A percentile compares a stretch with the other conserved stretches of the same genome.
These are phyloP conservation scores for Trichophyton equinum DNA, from an alignment of 2,329 filamentous ascomycete genomes.

Conservation along the genomic window DNA sequence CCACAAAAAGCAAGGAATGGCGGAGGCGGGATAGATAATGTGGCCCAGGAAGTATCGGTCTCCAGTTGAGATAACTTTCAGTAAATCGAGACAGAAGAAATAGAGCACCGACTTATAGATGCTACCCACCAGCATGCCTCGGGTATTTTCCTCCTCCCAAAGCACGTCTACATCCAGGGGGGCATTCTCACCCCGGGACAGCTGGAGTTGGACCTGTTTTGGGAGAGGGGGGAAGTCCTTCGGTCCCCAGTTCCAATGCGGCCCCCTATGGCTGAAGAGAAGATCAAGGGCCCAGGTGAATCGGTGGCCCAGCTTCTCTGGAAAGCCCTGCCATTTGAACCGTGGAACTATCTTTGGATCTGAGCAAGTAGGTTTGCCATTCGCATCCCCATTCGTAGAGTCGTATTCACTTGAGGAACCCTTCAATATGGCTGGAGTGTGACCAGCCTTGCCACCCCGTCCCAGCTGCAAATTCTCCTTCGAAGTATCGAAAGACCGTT, in stretches of 20 bases:
- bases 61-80: conserved; percentile 55
- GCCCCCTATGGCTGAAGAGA: conserved; percentile 46
- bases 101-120: conserved; percentile 39
- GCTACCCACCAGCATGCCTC: conserved; percentile 32
- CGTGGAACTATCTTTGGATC: not conserved
- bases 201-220: conserved; percentile 17
- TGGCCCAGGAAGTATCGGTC: conserved; percentile 66
- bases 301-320: conserved; percentile 39
- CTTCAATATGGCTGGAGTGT: not conserved
- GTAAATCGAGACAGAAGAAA: conserved; percentile 57
- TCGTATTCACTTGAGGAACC: not conserved
- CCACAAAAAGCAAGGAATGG: conserved; percentile 32
- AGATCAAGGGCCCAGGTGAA: conserved; percentile 47
- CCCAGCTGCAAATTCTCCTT: not conserved
- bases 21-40: conserved; percentile 36
- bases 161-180: not conserved
- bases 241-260: conserved; percentile 48
- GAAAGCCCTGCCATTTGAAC: conserved; percentile 44
- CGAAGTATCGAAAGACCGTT: conserved; percentile 22
- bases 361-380: not conserved
- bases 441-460: not conserved
- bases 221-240: conserved; percentile 32
- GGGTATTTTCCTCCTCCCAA: not conserved
- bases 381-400: not conserved
- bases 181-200: conserved; percentile 13